These are phyloP conservation scores for Endothia cerciana DNA, from an alignment of 2,329 filamentous ascomycete genomes.

Conservation along the genomic window DNA sequence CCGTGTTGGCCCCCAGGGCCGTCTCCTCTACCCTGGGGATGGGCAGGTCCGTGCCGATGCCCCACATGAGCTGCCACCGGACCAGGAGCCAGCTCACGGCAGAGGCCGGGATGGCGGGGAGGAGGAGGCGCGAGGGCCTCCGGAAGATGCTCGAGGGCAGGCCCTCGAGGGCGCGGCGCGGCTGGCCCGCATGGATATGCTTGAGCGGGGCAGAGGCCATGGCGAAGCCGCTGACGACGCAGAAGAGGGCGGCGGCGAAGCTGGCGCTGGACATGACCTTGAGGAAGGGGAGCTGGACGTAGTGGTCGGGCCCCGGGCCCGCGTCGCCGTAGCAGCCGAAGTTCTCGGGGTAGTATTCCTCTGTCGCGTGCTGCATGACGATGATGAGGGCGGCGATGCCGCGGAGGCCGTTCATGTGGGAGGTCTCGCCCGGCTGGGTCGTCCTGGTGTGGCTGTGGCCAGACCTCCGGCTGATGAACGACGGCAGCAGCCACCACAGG, in stretches of 20 bases:
- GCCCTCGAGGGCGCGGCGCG: constrained; percentile 14
- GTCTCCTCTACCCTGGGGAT: background rate
- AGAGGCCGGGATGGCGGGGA: constrained; percentile 22
- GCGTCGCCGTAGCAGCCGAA: constrained; percentile 19
- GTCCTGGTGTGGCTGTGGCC: constrained; percentile 4
- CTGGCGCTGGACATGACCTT: constrained; percentile 36
- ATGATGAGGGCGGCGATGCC: constrained; percentile 57
- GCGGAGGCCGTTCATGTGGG: constrained; percentile 46
- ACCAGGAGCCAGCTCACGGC: constrained; percentile 1
- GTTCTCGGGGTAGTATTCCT: constrained; percentile 12
- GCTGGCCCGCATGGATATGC: constrained; percentile 29
- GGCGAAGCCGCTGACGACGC: constrained; percentile 44
- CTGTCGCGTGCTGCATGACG: constrained; percentile 45
- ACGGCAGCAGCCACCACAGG: background rate
- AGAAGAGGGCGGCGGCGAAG: constrained; percentile 41
- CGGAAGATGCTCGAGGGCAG: constrained; percentile 31
- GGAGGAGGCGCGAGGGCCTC: constrained; percentile 30
- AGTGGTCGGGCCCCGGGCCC: constrained; percentile 7
- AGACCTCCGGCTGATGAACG: background rate
- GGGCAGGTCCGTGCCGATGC: background rate
- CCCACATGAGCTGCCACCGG: background rate
- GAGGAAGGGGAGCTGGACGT: constrained; percentile 38
- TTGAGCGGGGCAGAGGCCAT: constrained; percentile 39
- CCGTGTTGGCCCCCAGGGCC: background rate
- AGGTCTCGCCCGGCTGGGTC: background rate